These are phyloP conservation scores for Cucumis sativus DNA, from an alignment of 306 rosid species.

Conservation along the genomic window Cucumber_9930_V3 NC_026659.2:1213501-1214000, in stretches of 20 bases:
- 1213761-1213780: neutral
- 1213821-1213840: neutral
- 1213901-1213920: constrained; percentile 84
- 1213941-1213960: constrained; percentile 6
- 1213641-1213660: neutral
- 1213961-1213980: neutral
- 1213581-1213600: neutral
- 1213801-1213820: neutral
- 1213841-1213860: constrained; percentile 14
- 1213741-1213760: neutral
- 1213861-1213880: constrained; percentile 54
- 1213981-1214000: no score
- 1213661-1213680: neutral
- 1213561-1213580: neutral
- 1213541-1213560: neutral
- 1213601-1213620: neutral
- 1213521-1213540: neutral
- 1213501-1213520: neutral
- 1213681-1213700: neutral
- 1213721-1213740: neutral
- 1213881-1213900: constrained; percentile 95
- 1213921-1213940: constrained; percentile 98
- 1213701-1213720: neutral
- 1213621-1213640: neutral
- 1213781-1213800: neutral